Conservation (phyloP, 1,284 basidiomycete genomes). For the Amylostereum areolatum region DNA sequence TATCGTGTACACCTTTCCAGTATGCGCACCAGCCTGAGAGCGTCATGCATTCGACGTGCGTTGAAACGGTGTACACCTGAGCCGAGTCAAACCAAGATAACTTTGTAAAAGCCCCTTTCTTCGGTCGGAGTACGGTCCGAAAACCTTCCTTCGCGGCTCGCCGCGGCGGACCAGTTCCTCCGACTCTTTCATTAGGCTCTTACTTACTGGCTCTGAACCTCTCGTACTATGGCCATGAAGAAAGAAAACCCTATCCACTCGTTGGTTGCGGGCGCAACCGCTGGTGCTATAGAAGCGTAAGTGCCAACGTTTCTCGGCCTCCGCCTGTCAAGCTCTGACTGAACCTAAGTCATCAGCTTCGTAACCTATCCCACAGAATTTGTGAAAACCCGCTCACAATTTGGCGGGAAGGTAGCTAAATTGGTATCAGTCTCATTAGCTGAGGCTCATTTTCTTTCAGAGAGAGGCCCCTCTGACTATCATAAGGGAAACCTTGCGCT, state of each 20-base stretch:
- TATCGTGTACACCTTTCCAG: too few relatives aligned
- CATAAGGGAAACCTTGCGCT: conserved; percentile 62
- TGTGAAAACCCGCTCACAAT: conserved; percentile 83
- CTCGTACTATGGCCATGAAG: conserved; percentile 42
- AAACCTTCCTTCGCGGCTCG: too few relatives aligned
- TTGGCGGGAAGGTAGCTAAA: conserved; percentile 59
- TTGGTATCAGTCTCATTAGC: not conserved
- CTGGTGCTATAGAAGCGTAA: conserved; percentile 90
- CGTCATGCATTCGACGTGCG: too few relatives aligned
- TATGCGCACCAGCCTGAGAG: too few relatives aligned
- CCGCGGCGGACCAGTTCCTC: too few relatives aligned
- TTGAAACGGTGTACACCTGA: too few relatives aligned
- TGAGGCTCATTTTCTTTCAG: conserved; percentile 26
- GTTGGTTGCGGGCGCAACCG: conserved; percentile 86
- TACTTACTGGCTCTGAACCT: too few relatives aligned
- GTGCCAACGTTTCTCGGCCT: conserved; percentile 17
- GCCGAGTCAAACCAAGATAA: too few relatives aligned
- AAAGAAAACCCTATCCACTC: conserved; percentile 80
- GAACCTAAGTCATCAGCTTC: conserved; percentile 45
- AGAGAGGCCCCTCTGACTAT: conserved; percentile 66
- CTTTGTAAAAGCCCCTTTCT: too few relatives aligned
- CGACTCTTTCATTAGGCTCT: too few relatives aligned
- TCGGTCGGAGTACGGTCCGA: too few relatives aligned
- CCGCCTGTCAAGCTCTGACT: conserved; percentile 18
- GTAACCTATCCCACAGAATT: conserved; percentile 91